Base-by-base conservation (phyloP, 495 filamentous ascomycete species). In the Penicillium argentinense region DNA sequence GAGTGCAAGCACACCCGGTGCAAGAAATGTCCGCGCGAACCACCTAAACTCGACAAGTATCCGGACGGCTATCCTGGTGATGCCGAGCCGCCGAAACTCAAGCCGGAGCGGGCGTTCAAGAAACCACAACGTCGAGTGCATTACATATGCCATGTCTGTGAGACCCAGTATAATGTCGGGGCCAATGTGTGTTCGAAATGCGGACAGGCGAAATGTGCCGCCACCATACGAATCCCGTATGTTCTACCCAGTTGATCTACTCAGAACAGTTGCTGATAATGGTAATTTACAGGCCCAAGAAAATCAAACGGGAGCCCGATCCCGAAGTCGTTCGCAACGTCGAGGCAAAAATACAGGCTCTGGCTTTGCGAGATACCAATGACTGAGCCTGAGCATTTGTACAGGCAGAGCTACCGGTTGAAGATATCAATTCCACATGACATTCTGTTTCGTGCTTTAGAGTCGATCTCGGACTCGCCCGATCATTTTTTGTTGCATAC, bases 51-150 rank as follows among this genome's bases (percentile, higher is more conserved):
- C 42, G 71, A 86, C 39, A 89, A 86, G 56, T 88, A 87, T 55
- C 83, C 87, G 0, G 77, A 86, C 54, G 88, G 87, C 17, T 91
- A 89, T 65, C 85, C 88, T 9, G 85, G 86, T 14, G 88, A 93
- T 61, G 74, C 49, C n/a, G 68, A 76, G 8, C 63, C 68, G 5
- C 57, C 60, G 1, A 53, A 42, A 18, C 48, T 65, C 32, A 49
- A 60, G 24, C 66, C 62, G 8, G 53, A 64, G 49, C 66, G 74
- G 28, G 64, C 67, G 50, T 63, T 68, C 69, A 68, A 63, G 47
- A 53, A 76, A 51, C 50, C 74, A 42, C 62, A 74, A 48, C 59
- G 71, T 49, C 60, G 73, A 16, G 68, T 80, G 1, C 75, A 82
- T 47, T 85, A 83, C 60, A 68, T 72, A 21, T 91, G 87, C 55